Evolutionary conservation across 2,329 filamentous ascomycete genomes (phyloP), one percentile per base, ranked within the genome.

Genomic region (Aspergillus niger): DNA sequence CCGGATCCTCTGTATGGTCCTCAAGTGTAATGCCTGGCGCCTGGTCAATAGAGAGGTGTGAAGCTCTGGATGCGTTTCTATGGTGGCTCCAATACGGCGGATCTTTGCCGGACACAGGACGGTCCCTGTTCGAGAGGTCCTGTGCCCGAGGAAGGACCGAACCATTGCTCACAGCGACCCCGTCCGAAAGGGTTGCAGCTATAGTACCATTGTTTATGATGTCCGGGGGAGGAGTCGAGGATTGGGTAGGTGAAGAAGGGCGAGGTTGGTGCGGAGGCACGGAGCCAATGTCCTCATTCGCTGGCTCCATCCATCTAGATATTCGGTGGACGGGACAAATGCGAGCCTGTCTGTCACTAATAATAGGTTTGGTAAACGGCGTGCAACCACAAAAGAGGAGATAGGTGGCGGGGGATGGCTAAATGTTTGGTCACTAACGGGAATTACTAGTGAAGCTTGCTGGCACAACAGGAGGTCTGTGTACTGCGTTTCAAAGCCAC

Each of bases 1-100:
- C 75, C 4, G 79, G 78, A 63, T 86, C 85, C 55, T 84, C 81
- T 24, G 86, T 88, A 71, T 89, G 85, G 70, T 90, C 87, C 67
- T 89, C 85, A 24, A 90, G 80, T 2, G 79, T 81, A 64, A 90
- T 90, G 39, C 79, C 66, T 22, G 77, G 72, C 3, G 77, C 77
- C n/a, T 67, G 71, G n/a, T 71, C 72, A 10, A 76, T 55, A 1
- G 77, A 79, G 7, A 65, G 68, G 38, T 79, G 72, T 7, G 79
- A 81, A 15, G 74, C 69, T 28, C 76, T 76, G 20, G 79, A 81
- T 17, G 71, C 61, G 55, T 74, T 72, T 51, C 79, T 76, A 55
- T 76, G 72, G 56, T 80, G 79, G 24, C 73, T 72, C 80, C 80
- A 82, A 63, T 80, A 81, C 8, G 79, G 79, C 20, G 80, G 79